Evolutionary conservation across 495 filamentous ascomycete species (phyloP).

Genomic region (Daldinia vernicosa): DNA sequence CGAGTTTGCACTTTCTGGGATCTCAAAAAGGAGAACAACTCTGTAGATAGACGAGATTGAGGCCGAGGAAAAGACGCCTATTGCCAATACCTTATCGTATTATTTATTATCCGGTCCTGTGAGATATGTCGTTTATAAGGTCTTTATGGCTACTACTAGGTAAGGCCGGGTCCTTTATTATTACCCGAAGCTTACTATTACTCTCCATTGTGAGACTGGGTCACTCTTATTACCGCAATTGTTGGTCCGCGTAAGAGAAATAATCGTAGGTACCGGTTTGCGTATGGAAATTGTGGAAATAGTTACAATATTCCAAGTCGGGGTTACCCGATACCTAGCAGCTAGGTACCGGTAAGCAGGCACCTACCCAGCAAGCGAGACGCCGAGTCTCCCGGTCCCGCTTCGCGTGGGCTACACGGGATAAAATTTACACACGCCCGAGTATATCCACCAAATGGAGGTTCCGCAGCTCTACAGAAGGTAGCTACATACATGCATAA

Average conservation of each 20-base stretch:
- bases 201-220: neutral
- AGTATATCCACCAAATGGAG: neutral
- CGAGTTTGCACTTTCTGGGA: conserved; percentile 36
- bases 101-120: neutral
- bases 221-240: neutral
- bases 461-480: neutral
- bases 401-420: neutral
- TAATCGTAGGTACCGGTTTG: neutral
- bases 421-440: neutral
- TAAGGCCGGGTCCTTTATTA: conserved; percentile 3
- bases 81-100: conserved; percentile 10
- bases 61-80: conserved; percentile 22
- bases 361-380: no score
- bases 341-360: no score
- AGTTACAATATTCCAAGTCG: no score
- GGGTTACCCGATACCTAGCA: no score
- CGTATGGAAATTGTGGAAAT: no score
- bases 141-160: neutral
- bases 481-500: no score
- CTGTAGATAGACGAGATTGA: conserved; percentile 41
- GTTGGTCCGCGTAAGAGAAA: neutral
- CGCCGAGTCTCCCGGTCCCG: neutral
- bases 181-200: conserved; percentile 27
- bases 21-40: conserved; percentile 26
- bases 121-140: neutral